A percentile compares a stretch with the other conserved stretches of the same genome.
Conservation (phyloP, 495 filamentous ascomycete genomes). For the Hypomontagnella monticulosa region DNA sequence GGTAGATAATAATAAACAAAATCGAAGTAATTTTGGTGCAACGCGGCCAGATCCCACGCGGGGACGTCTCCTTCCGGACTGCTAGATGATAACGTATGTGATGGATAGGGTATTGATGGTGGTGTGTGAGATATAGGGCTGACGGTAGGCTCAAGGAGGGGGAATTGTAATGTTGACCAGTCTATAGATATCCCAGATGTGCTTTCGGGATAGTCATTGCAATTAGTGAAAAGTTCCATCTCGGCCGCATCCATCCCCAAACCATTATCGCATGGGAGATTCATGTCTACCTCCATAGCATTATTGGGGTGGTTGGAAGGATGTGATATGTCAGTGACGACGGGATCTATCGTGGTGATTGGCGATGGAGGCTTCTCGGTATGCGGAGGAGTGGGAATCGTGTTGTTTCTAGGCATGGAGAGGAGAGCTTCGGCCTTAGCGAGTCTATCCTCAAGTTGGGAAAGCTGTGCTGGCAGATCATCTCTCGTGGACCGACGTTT, state of each 20-base stretch:
- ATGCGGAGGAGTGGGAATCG: slow-evolving; percentile 12
- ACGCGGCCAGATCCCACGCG: slow-evolving; percentile 1
- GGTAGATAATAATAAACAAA: slow-evolving; percentile 13
- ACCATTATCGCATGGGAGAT: slow-evolving; percentile 2
- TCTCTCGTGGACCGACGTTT: slow-evolving; percentile 10
- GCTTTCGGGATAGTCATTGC: slow-evolving; percentile 7
- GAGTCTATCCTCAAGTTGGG: slow-evolving; percentile 9
- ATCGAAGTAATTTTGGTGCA: slow-evolving; percentile 7
- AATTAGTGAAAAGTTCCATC: slow-evolving; percentile 10
- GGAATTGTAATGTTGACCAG: slow-evolving; percentile 2
- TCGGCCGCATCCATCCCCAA: neutral
- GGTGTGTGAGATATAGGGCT: slow-evolving; percentile 5
- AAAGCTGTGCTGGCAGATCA: slow-evolving; percentile 11
- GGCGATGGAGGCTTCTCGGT: slow-evolving; percentile 5
- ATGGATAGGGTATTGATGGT: neutral
- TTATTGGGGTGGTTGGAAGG: neutral
- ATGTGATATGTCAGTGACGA: slow-evolving; percentile 4
- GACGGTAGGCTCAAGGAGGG: slow-evolving; percentile 9
- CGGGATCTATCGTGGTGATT: slow-evolving; percentile 7
- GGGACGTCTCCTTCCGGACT: neutral
- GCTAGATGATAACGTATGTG: neutral
- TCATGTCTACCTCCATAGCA: slow-evolving; percentile 9
- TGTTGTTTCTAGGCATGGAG: slow-evolving; percentile 12
- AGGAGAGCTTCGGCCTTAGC: slow-evolving; percentile 17
- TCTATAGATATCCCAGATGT: slow-evolving; percentile 2